Conservation (phyloP, 1,284 basidiomycete genomes). For the Rhodotorula sp. region DNA sequence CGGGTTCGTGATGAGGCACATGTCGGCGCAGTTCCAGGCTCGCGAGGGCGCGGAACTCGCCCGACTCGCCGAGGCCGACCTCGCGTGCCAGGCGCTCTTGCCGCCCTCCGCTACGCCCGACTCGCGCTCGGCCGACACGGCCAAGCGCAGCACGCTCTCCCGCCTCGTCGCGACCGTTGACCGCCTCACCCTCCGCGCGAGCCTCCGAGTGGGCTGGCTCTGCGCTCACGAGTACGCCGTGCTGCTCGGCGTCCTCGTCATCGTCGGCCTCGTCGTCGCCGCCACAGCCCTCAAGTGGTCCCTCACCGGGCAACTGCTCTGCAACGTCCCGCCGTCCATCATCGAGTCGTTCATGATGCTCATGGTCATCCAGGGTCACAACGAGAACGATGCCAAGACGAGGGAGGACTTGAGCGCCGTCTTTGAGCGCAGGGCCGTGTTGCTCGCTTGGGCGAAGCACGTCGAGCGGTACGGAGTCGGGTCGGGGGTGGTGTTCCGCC, state of each 20-base stretch:
- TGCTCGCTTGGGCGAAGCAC: neutral
- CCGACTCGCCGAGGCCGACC: neutral
- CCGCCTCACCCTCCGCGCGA: neutral
- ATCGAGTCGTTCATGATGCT: constrained; percentile 4
- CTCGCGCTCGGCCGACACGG: too few relatives aligned
- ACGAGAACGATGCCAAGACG: neutral
- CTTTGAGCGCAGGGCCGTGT: neutral
- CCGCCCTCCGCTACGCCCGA: too few relatives aligned
- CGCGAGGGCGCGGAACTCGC: neutral
- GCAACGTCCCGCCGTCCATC: constrained; percentile 1
- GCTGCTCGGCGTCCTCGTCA: neutral
- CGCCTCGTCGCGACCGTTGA: too few relatives aligned
- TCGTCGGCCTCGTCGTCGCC: neutral
- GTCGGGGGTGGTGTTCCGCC: neutral
- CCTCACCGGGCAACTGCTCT: neutral
- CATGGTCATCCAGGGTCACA: constrained; percentile 2
- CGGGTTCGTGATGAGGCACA: neutral
- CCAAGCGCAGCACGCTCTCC: too few relatives aligned
- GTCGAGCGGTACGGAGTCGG: neutral
- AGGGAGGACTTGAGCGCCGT: neutral
- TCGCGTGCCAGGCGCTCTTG: too few relatives aligned
- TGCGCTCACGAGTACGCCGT: constrained; percentile 1
- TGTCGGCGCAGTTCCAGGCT: neutral
- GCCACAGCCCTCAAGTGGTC: neutral
- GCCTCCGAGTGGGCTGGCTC: neutral